Percentiles rank a stretch among this genome's conserved stretches.
phyloP scores from a whole-genome alignment of 2,329 filamentous ascomycete genomes.

The Rutstroemia sp. region DNA sequence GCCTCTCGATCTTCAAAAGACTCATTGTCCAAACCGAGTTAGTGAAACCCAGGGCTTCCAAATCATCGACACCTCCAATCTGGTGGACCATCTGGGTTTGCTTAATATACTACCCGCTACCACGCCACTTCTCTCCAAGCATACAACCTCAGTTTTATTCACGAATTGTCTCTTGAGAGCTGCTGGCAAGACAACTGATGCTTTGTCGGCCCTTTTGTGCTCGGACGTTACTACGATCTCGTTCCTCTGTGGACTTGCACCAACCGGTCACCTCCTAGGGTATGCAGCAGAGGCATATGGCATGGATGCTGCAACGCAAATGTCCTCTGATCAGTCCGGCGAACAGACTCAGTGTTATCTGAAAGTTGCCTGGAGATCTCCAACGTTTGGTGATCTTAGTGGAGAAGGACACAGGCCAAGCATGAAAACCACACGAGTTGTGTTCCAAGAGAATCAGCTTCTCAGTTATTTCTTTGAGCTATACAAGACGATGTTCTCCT shows the following conservation, averaged over 20 bases:
- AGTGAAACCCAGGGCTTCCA: neutral
- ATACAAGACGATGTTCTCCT: neutral
- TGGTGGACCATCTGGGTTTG: constrained; percentile 10
- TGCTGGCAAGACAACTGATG: neutral
- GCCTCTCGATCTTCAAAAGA: neutral
- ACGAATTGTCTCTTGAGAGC: constrained; percentile 4
- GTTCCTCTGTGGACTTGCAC: constrained; percentile 6
- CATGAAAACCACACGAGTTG: neutral
- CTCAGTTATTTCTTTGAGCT: neutral
- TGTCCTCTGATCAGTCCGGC: neutral
- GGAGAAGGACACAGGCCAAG: neutral
- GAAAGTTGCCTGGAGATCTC: neutral
- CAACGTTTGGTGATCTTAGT: neutral
- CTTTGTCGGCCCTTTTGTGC: neutral
- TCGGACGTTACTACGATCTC: constrained; percentile 10
- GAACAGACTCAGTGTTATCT: neutral
- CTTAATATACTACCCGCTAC: constrained; percentile 12
- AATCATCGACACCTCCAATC: constrained; percentile 14
- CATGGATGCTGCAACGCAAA: neutral
- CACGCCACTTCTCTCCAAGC: constrained; percentile 8
- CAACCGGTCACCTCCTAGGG: neutral
- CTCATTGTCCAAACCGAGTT: neutral
- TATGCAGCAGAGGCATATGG: neutral
- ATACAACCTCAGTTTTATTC: constrained; percentile 5
- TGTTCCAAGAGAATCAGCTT: neutral